Percentiles rank a stretch among this genome's conserved stretches.
Evolutionary conservation across 208 protist species (phyloP).

Genomic region (Leishmania mexicana): DNA sequence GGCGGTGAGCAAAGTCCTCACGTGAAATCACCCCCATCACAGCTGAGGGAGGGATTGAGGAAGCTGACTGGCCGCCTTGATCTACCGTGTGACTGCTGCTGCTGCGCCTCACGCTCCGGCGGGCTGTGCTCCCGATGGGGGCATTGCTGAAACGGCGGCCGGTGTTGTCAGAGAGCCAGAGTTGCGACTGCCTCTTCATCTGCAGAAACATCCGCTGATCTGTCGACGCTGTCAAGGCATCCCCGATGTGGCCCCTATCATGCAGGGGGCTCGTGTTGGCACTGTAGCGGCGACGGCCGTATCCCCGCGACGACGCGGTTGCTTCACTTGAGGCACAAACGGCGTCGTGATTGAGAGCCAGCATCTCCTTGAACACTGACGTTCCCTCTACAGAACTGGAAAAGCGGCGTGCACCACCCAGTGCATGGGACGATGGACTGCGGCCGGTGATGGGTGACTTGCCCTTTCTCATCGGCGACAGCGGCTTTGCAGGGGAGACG

Average conservation of each 20-base stretch:
- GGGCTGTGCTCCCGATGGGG: not conserved
- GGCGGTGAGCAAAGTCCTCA: not conserved
- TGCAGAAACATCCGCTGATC: not conserved
- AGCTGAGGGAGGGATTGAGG: not conserved
- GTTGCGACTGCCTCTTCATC: not conserved
- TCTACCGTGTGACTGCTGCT: not conserved
- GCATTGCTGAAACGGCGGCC: not conserved
- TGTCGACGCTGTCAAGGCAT: not conserved
- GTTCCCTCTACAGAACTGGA: not conserved
- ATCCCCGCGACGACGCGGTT: not conserved
- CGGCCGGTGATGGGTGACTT: not conserved
- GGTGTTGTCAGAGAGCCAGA: not conserved
- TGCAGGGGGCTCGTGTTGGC: not conserved
- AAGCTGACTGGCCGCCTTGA: not conserved
- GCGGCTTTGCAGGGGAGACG: constrained; percentile 1
- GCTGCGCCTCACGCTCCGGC: not conserved
- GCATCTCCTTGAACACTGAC: not conserved
- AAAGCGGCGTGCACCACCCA: not conserved
- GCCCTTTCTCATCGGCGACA: not conserved
- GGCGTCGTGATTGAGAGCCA: not conserved
- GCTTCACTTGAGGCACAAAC: not conserved
- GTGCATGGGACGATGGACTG: not conserved
- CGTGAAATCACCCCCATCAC: not conserved
- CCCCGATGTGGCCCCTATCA: not conserved
- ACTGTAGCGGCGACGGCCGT: not conserved